These are phyloP conservation scores for Kodamaea fungicola DNA, from an alignment of 1,139 yeast genomes.

Conservation along the genomic window DNA sequence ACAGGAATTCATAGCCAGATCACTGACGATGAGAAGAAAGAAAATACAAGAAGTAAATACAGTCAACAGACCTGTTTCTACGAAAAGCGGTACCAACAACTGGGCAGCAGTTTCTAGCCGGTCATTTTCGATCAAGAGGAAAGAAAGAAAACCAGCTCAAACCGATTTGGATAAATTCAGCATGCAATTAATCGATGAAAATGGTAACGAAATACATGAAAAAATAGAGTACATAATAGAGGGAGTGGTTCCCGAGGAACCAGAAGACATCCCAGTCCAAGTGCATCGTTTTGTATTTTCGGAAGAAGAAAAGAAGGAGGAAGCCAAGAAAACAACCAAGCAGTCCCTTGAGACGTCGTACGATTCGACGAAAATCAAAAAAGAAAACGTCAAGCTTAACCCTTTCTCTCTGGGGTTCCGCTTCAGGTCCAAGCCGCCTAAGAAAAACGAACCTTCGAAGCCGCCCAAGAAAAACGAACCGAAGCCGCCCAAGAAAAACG, in stretches of 20 bases:
- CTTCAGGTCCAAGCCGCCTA: background rate
- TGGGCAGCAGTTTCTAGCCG: background rate
- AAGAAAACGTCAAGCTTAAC: background rate
- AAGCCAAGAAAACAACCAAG: conserved; percentile 3
- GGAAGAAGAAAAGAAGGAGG: conserved; percentile 1
- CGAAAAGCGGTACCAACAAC: too few relatives aligned
- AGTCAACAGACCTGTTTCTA: too few relatives aligned
- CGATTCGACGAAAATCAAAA: conserved; percentile 4
- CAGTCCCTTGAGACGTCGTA: conserved; percentile 7
- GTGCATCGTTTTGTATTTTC: too few relatives aligned
- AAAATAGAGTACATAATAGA: too few relatives aligned
- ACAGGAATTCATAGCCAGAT: background rate
- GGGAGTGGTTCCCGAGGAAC: too few relatives aligned
- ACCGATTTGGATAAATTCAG: conserved; percentile 3
- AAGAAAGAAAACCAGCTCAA: conserved; percentile 1
- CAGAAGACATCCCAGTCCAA: too few relatives aligned
- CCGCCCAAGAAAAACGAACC: too few relatives aligned
- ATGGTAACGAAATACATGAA: too few relatives aligned
- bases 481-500: conserved; percentile 1
- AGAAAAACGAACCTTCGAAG: background rate
- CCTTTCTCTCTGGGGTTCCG: too few relatives aligned
- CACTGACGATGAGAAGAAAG: too few relatives aligned
- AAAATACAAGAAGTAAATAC: too few relatives aligned
- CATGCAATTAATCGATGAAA: conserved; percentile 2
- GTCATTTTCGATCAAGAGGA: conserved; percentile 5